phyloP scores from a whole-genome alignment of 108 stramenopile species.

The Skeletonema costatum region DNA sequence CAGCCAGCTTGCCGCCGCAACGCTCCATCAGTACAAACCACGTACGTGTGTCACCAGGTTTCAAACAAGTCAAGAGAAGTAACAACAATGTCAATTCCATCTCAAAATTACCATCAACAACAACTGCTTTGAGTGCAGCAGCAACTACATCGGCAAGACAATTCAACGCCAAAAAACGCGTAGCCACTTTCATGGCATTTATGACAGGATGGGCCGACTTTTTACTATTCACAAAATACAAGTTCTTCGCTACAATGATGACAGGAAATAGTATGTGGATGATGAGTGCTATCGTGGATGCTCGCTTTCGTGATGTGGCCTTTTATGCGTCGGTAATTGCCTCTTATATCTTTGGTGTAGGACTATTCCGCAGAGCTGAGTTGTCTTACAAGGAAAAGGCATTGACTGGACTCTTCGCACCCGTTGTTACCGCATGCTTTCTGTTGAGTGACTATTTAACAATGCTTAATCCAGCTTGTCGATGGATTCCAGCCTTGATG shows the following conservation, averaged over 20 bases:
- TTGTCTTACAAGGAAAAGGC: conserved; percentile 39
- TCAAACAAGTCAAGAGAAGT: not conserved
- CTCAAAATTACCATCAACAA: not conserved
- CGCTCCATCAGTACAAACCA: conserved; percentile 4
- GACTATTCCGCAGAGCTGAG: conserved; percentile 48
- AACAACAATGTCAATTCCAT: not conserved
- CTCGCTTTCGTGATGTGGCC: conserved; percentile 30
- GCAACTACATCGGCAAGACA: conserved; percentile 1
- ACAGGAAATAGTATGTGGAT: conserved; percentile 74
- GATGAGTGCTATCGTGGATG: conserved; percentile 49
- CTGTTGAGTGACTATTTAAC: conserved; percentile 49
- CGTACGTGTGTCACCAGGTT: not conserved
- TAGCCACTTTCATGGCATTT: conserved; percentile 59
- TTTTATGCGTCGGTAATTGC: conserved; percentile 57
- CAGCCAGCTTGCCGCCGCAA: conserved; percentile 7
- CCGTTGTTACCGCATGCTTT: conserved; percentile 43
- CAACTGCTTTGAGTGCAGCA: not conserved
- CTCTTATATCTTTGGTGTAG: conserved; percentile 54
- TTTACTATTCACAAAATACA: conserved; percentile 43
- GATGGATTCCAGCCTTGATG: conserved; percentile 52
- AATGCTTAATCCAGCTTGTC: conserved; percentile 12
- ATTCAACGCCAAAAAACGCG: conserved; percentile 46
- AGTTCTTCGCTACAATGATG: conserved; percentile 74
- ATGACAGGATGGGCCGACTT: conserved; percentile 68
- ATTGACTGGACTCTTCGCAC: conserved; percentile 39